Conservation (phyloP, 805 yeast species). For the Kuraishia molischiana region DNA sequence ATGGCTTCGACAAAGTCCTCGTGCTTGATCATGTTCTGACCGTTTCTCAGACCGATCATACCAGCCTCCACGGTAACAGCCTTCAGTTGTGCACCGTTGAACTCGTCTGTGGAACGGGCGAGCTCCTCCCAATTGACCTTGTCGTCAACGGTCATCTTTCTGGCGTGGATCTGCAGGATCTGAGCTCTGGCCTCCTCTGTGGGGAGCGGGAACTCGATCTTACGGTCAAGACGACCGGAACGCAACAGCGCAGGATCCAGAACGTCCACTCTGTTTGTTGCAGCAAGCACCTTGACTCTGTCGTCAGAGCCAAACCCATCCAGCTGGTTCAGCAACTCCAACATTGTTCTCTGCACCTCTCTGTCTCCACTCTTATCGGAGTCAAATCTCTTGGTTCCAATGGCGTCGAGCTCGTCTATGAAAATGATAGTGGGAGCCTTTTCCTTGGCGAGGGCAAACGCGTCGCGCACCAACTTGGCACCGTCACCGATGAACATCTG, state of each 20-base stretch:
- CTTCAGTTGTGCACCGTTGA: constrained; percentile 97
- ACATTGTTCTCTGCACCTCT: constrained; percentile 98
- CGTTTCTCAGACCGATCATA: constrained; percentile 96
- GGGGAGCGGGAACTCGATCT: constrained; percentile 96
- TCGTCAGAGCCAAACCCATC: constrained; percentile 98
- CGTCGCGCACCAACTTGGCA: constrained; percentile 94
- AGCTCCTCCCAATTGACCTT: constrained; percentile 96
- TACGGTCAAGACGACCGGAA: constrained; percentile 96
- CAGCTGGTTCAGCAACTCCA: constrained; percentile 91
- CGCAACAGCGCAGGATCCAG: constrained; percentile 97
- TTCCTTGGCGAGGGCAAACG: constrained; percentile 94
- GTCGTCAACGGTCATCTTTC: constrained; percentile 90
- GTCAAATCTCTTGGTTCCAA: constrained; percentile 96
- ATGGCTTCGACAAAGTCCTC: constrained; percentile 98
- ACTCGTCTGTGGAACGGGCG: constrained; percentile 96
- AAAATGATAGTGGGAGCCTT: constrained; percentile 97
- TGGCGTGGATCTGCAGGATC: constrained; percentile 91
- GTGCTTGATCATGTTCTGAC: constrained; percentile 84
- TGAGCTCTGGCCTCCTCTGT: constrained; percentile 96
- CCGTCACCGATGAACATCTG: constrained; percentile 99
- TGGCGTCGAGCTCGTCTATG: constrained; percentile 97
- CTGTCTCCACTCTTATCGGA: constrained; percentile 96
- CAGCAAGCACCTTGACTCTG: constrained; percentile 93
- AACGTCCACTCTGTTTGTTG: constrained; percentile 96
- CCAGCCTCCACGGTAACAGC: constrained; percentile 99